A percentile compares a stretch with the other conserved stretches of the same genome.
These are phyloP conservation scores for Elaeis oleifera DNA, from an alignment of 202 grass and related monocot genomes.

Conservation along the genomic window DNA sequence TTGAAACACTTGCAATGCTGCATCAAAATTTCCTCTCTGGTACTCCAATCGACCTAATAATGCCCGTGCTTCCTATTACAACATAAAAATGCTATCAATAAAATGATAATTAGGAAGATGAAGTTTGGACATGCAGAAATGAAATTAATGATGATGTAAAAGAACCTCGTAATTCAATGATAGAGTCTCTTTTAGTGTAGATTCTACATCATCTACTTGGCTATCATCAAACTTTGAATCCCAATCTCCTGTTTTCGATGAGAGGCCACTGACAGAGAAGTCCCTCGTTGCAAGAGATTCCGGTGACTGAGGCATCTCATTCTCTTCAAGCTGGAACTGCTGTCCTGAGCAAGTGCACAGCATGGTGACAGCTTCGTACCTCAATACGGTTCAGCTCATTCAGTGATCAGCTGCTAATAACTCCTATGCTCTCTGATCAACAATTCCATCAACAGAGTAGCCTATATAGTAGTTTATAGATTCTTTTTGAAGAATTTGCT, in stretches of 20 bases:
- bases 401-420: too few relatives aligned
- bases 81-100: conserved; percentile 12
- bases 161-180: conserved; percentile 98
- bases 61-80: conserved; percentile 76
- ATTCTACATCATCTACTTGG: conserved; percentile 91
- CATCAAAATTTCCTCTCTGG: conserved; percentile 91
- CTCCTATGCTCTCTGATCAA: too few relatives aligned
- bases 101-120: background rate
- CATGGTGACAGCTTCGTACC: conserved; percentile 20
- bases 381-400: too few relatives aligned
- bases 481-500: too few relatives aligned
- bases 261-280: conserved; percentile 60
- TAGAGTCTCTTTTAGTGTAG: conserved; percentile 79
- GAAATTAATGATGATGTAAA: background rate
- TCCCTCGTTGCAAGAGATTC: conserved; percentile 96
- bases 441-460: too few relatives aligned
- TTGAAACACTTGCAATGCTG: conserved; percentile 90
- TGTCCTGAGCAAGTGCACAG: conserved; percentile 83
- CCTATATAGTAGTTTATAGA: too few relatives aligned
- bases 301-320: conserved; percentile 72
- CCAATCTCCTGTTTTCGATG: conserved; percentile 51
- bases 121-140: too few relatives aligned
- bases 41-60: conserved; percentile 88
- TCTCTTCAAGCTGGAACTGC: conserved; percentile 83
- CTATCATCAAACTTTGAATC: conserved; percentile 66